These are phyloP conservation scores for Protomyces arabidopsidicola DNA, from an alignment of 1,139 yeast genomes.

Conservation along the genomic window DNA sequence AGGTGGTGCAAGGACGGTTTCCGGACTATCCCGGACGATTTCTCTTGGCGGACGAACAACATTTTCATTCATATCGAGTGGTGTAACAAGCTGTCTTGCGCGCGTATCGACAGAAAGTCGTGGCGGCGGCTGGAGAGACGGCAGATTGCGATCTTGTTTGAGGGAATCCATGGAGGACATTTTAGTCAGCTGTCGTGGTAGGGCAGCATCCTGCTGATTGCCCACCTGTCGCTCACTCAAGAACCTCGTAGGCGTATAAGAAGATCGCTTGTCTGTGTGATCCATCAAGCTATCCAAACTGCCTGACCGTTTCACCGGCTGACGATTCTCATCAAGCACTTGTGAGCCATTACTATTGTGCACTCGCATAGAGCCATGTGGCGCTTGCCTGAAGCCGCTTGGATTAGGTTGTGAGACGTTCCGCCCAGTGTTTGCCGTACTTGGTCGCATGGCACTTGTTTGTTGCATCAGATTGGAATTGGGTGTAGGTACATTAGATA, in stretches of 20 bases:
- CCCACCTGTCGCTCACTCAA: background rate
- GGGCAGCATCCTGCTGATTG: background rate
- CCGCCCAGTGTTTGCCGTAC: constrained; percentile 3
- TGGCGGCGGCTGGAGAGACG: background rate
- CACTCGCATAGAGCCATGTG: background rate
- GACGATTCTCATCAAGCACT: background rate
- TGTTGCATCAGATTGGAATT: background rate
- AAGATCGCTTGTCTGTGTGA: background rate
- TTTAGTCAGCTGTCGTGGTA: background rate
- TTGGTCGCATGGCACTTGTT: background rate
- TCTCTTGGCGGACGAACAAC: background rate
- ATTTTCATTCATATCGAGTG: background rate
- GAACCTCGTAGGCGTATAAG: background rate
- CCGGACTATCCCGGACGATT: too few species aligned
- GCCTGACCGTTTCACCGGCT: constrained; percentile 11
- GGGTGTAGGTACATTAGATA: background rate
- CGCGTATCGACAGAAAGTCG: background rate
- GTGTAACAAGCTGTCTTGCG: background rate
- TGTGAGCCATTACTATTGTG: background rate
- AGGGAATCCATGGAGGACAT: background rate
- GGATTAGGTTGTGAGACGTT: constrained; percentile 14
- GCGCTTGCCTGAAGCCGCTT: background rate
- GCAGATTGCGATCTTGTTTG: background rate
- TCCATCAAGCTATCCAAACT: constrained; percentile 7
- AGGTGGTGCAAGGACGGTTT: constrained; percentile 7